Evolutionary conservation across 768 basidiomycete genomes (phyloP), one percentile per base, ranked within the genome.

Genomic region (Pleurotus salmoneostramineus): DNA sequence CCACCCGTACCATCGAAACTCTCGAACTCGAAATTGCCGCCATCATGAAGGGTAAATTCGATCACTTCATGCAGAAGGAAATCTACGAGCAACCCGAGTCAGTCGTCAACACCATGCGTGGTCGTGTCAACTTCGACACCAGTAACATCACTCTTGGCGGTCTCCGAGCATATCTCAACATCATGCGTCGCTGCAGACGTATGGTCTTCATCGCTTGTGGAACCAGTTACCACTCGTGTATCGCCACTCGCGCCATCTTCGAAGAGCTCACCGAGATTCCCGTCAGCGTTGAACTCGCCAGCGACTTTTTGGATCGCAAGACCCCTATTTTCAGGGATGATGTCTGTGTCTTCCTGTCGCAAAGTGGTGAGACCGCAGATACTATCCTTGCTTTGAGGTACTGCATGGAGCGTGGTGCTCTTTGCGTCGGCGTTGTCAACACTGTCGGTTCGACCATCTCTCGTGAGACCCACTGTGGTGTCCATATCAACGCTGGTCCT

Each of bases 61-160:
- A 93, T 69, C 95, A 96, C 70, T 99, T 99, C 78, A 99, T 99
- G 97, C 96, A 98, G 72, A 99, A 99, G 79, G 97, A 99, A 74
- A 98, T 98, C 65, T 98, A 94, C 79, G 93, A 98, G 70, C 96
- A 98, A 72, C 96, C 97, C 51, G 97, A 99, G 69, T 96, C 94
- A 31, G 97, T 98, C 61, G 94, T 98, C 75, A 99, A 99, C 83
- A 99, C 97, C 51, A 99, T 99, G 97, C 91, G 97, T 83, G 97
- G 97, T 60, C 94, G 97, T 65, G 91, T 99, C 79, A 98, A 97
- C 82, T 99, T 99, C 65, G 97, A 98, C 69, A 85, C 81, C 55
- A 83, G 92, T 74, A 82, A 81, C 62, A 91, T 99, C 69, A 98
- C 89, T 8, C 87, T 99, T 44, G 97, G 97, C 69, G 97, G 97